A percentile compares a stretch with the other conserved stretches of the same genome.
phyloP scores from a whole-genome alignment of 1,284 basidiomycete genomes.

The Ganoderma multipileum region DNA sequence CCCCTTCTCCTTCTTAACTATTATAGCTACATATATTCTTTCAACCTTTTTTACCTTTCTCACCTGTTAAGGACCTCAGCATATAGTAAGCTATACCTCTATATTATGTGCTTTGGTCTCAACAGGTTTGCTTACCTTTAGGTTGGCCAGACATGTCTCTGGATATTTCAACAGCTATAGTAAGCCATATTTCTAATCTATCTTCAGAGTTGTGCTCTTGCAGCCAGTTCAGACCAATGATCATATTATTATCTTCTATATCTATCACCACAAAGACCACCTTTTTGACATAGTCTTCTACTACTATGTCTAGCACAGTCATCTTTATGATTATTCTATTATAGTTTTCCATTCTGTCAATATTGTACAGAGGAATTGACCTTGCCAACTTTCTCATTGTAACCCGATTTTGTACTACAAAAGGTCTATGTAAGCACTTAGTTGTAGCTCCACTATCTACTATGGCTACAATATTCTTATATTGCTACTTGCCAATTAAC shows the following conservation, averaged over 20 bases:
- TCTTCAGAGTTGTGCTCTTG: not conserved
- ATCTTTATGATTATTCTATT: not conserved
- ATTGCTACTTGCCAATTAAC: not conserved
- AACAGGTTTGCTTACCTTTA: not conserved
- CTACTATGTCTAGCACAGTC: no score
- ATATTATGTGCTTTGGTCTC: not conserved
- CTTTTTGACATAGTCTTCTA: not conserved
- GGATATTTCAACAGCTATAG: not conserved
- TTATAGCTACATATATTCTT: no score
- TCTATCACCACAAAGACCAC: not conserved
- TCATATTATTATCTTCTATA: not conserved
- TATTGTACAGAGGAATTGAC: not conserved
- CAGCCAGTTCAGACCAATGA: not conserved
- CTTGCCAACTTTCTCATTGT: not conserved
- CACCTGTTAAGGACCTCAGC: not conserved
- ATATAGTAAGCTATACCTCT: slow-evolving; percentile 1
- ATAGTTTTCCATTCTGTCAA: not conserved
- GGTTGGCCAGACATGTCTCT: not conserved
- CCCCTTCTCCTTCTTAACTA: no score
- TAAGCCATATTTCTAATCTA: not conserved
- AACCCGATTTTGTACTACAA: not conserved
- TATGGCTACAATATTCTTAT: not conserved
- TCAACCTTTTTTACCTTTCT: no score
- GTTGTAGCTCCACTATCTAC: no score
- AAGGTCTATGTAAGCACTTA: not conserved